Evolutionary conservation across 2,329 filamentous ascomycete species (phyloP), one percentile per base, ranked within the genome.

Genomic region (Nigrospora osmanthi): DNA sequence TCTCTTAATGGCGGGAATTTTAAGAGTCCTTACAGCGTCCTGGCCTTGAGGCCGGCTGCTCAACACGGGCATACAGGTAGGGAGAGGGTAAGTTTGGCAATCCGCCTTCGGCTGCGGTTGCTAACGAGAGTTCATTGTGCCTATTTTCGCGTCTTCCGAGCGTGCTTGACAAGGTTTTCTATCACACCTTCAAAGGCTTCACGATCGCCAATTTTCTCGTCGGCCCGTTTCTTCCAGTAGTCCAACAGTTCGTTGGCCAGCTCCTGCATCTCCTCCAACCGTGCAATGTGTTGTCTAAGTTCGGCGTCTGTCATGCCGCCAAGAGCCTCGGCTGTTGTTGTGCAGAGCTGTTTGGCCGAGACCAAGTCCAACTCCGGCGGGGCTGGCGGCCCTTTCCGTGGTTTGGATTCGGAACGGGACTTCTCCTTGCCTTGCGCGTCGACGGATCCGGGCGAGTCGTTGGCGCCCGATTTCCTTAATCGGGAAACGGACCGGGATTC

Each of bases 121-220:
- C 9, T 28, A 28, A 28, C 23, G 23, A 28, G 23, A 40, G 15
- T 19, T 35, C 11, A 39, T 39, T 32, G 41, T n/a, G 32, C 35
- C 35, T 41, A 88, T 67, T 90, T 93, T 60, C 89, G 78, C 46
- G 89, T 81, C 68, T 90, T 88, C 62, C 89, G 77, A 41, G 89
- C 89, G 68, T 95, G 89, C 64, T 89, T 93, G 37, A 96, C 91
- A 52, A 97, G 66, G 63, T 95, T 96, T 68, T 95, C 91, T 74
- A 97, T 96, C 14, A 97, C 91, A 1, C 89, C 89, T 62, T 97
- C 91, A 62, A 96, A 93, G 3, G 89, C 88, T 61, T 96, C 91
- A 54, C 93, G 84, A 60, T 97, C 91, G 35, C 87, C 87, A 52
- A 95, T 70, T 56, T 91, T 88, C 54, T 89, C 89, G 60, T 95